Conservation (phyloP, 2,329 filamentous ascomycete species). For the Ophiostoma ulmi region DNA sequence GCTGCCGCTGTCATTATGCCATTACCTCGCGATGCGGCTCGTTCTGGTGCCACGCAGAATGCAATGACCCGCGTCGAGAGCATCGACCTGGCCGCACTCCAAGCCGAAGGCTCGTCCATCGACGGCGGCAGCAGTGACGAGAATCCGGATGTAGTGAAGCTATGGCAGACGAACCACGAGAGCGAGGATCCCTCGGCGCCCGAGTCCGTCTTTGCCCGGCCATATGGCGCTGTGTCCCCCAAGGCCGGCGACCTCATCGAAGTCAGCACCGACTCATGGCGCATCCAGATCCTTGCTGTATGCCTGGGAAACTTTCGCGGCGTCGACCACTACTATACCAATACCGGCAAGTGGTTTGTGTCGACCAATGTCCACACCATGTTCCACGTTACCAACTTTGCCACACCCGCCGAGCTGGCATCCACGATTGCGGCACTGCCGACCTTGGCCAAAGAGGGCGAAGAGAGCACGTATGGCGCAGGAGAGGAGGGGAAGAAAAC, state of each 20-base stretch:
- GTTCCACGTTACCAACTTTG: conserved; percentile 49
- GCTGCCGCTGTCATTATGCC: neutral
- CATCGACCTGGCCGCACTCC: conserved; percentile 32
- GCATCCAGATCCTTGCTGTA: conserved; percentile 47
- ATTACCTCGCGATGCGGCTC: conserved; percentile 30
- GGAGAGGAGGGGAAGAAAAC: neutral
- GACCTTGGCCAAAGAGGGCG: neutral
- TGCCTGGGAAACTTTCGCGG: conserved; percentile 49
- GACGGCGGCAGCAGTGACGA: neutral
- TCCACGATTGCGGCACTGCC: conserved; percentile 40
- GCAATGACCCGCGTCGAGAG: conserved; percentile 36
- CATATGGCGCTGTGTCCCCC: conserved; percentile 30
- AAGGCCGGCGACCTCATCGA: conserved; percentile 49
- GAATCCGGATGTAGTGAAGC: conserved; percentile 31
- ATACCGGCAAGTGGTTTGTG: conserved; percentile 49
- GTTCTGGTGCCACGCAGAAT: conserved; percentile 34
- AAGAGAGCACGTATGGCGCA: neutral
- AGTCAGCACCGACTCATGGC: conserved; percentile 32
- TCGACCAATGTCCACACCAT: conserved; percentile 41
- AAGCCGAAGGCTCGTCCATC: neutral
- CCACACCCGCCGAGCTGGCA: conserved; percentile 38
- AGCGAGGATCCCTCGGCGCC: conserved; percentile 25
- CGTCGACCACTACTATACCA: conserved; percentile 51
- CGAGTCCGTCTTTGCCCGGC: conserved; percentile 21
- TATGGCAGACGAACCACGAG: conserved; percentile 28